Evolutionary conservation across 306 rosid genomes (phyloP).

Genomic region (Glycyrrhiza uralensis): DNA sequence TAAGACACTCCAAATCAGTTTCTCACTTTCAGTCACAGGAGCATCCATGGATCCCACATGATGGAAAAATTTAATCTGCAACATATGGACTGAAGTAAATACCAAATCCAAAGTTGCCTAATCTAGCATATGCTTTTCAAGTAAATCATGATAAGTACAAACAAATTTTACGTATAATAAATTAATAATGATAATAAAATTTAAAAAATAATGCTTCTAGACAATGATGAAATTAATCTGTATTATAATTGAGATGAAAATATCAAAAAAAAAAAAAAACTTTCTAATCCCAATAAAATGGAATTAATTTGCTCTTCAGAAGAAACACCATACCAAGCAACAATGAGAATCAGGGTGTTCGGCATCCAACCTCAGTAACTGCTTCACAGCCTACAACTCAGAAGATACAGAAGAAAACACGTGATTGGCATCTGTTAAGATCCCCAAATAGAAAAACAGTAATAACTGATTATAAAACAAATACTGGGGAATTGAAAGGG

Average conservation of each 20-base stretch:
- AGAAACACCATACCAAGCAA: conserved; percentile 63
- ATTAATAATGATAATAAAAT: not conserved
- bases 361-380: conserved; percentile 77
- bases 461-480: not conserved
- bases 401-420: conserved; percentile 2
- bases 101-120: not conserved
- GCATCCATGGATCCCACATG: conserved; percentile 64
- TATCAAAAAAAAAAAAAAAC: not conserved
- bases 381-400: conserved; percentile 76
- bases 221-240: not conserved
- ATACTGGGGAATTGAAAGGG: not conserved
- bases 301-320: not conserved
- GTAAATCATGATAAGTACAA: not conserved
- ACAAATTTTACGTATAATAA: not conserved
- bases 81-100: conserved; percentile 27
- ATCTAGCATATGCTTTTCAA: not conserved
- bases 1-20: conserved; percentile 82
- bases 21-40: conserved; percentile 69
- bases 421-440: not conserved
- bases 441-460: not conserved
- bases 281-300: conserved; percentile 7
- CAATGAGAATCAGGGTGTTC: conserved; percentile 96
- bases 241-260: not conserved
- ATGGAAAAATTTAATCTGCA: conserved; percentile 88
- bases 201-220: not conserved